Evolutionary conservation across 495 filamentous ascomycete species (phyloP), one percentile per base, ranked within the genome.

Genomic region (Lasiosphaeria hispida): DNA sequence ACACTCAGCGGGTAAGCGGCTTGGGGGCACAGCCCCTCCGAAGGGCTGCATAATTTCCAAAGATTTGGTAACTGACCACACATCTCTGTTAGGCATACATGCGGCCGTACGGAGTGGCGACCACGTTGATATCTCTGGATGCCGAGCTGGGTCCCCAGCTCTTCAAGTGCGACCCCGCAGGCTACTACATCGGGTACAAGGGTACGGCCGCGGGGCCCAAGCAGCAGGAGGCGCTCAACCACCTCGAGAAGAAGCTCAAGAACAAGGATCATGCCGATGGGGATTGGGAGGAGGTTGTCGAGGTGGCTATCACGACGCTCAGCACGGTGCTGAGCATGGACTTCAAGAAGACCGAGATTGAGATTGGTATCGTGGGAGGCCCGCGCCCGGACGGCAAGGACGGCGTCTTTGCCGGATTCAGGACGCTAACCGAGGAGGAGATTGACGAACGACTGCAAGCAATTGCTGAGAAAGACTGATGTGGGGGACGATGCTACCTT

Each of bases 211-310:
- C 94, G 2, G 94, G 94, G 5, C 94, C 94, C 48, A 98, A 98
- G 77, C 91, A 96, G 53, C 94, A 98, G 73, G 94, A 98, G 81
- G 94, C 94, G 62, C 84, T 96, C 69, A 98, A 97, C 72, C 87
- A 92, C 69, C 80, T 98, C 51, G 94, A 98, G 84, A 97, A 97
- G 88, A 97, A 96, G 83, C 85, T 98, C 77, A 97, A 97, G 85
- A 96, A 96, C 86, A 96, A 96, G 87, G 92, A 97, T 73, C 83
- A 82, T 67, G 94, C 94, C 33, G 85, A 90, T 7, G 94, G 94
- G 58, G 87, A 77, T 74, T 97, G 95, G 95, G 89, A 97, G 77
- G 94, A 97, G 58, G 94, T 98, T 37, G 93, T 98, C 55, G 94
- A 98, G 77, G 80, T 97, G 59, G 94, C 88, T 40, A 97, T 98